Evolutionary conservation across 192 early-diverging fungal genomes (phyloP).

Genomic region (Rhizophlyctis rosea): DNA sequence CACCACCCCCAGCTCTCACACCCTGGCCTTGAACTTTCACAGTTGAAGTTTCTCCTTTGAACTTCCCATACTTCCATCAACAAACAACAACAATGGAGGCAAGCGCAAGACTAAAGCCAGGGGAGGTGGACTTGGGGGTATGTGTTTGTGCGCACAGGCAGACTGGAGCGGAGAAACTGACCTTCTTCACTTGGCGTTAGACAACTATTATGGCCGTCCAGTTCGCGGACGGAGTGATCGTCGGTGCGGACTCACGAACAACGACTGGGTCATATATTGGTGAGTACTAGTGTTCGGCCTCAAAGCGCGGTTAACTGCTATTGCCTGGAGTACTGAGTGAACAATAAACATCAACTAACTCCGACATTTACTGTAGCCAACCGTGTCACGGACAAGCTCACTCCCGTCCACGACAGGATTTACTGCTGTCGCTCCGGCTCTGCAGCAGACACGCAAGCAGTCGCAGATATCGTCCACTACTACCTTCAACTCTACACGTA

Average conservation of each 20-base stretch:
- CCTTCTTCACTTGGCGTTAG: constrained; percentile 44
- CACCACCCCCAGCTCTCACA: too few relatives aligned
- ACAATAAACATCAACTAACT: too few relatives aligned
- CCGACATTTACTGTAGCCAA: too few relatives aligned
- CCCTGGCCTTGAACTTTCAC: too few relatives aligned
- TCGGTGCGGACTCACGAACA: constrained; percentile 97
- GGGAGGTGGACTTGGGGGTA: constrained; percentile 94
- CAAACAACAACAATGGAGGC: constrained; percentile 1
- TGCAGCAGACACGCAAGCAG: constrained; percentile 97
- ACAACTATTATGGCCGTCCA: constrained; percentile 96
- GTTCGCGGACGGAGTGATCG: constrained; percentile 87
- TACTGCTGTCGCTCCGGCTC: constrained; percentile 98
- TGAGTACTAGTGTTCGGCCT: constrained; percentile 20
- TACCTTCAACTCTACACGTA: constrained; percentile 90
- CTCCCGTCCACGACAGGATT: constrained; percentile 89
- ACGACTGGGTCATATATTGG: constrained; percentile 93
- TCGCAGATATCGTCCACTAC: constrained; percentile 97
- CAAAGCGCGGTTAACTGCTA: background rate
- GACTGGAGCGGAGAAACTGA: too few relatives aligned
- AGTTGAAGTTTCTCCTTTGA: too few relatives aligned
- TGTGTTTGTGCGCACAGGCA: constrained; percentile 21
- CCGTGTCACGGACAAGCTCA: constrained; percentile 97
- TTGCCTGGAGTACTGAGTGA: too few relatives aligned
- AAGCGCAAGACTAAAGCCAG: constrained; percentile 66
- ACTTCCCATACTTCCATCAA: too few relatives aligned